Base-by-base conservation (phyloP, 169 alveolate species). In the Plasmodium malariae region DNA sequence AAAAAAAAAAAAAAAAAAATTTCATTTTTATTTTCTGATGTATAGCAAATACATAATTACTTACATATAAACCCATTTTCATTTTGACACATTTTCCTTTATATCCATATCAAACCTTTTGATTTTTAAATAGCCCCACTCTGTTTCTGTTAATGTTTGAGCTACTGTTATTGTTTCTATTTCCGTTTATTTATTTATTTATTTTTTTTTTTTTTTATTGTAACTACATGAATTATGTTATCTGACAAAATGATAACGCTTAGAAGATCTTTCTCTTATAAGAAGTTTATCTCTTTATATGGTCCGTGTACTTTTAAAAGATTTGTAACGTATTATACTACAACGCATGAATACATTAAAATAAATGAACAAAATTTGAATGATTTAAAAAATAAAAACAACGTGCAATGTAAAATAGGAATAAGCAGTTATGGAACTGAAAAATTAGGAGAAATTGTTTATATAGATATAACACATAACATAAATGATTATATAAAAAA, bases 361-460 rank as follows among this genome's bases (percentile, higher is more conserved):
- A 57, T 68, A 69, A 70, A 68, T 36, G 85, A 85, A 21, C 87
- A 34, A 26, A 55, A 43, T 55, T 54, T 70, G 54, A 69, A 59
- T 3, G 74, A 68, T 17, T 43, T 30, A 67, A 85, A 85, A 68
- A 51, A 63, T 54, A 80, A 65, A 21, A 67, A 24, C 40, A 34
- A 37, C 19, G 55, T 80, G 1, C 68, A 85, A 59, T 85, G 92
- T 48, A 68, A 70, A 54, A 60, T 93, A 60, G 97, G 97, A 21
- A 91, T 94, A 57, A 94, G 96, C 24, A 88, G 72, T 48, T 85
- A 86, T 88, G 97, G 95, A 36, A 89, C 93, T 70, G 76, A 88
- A 30, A 88, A 91, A 63, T 87, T 94, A 30, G 97, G 97, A 51
- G 97, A 94, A 88, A 92, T 94, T 19, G 94, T 92, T 12, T 92